A percentile compares a stretch with the other conserved stretches of the same genome.
Conservation (phyloP, 2,329 filamentous ascomycete species). For the Cladophialophora immunda region DNA sequence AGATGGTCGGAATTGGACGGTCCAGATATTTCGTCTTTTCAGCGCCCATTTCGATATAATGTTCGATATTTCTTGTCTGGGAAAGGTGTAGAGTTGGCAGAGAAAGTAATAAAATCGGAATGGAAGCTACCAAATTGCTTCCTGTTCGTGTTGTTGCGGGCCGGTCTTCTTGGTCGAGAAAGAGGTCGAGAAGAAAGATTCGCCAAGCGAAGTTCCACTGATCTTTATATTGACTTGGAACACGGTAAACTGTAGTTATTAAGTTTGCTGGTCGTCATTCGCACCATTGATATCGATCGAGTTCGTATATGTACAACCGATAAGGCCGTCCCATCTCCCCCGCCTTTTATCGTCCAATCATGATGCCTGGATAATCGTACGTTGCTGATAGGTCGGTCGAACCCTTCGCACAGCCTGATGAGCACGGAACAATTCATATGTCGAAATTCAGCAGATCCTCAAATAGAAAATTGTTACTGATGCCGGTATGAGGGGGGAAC, state of each 20-base stretch:
- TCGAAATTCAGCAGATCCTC: constrained; percentile 39
- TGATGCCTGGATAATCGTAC: constrained; percentile 26
- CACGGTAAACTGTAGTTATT: background rate
- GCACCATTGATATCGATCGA: background rate
- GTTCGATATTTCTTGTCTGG: background rate
- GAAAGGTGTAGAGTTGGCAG: background rate
- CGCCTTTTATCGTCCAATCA: constrained; percentile 31
- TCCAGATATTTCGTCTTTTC: constrained; percentile 41
- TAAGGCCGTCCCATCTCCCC: constrained; percentile 28
- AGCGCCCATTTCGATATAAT: constrained; percentile 18
- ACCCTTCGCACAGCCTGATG: constrained; percentile 23
- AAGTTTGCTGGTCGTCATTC: background rate
- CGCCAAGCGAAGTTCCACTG: background rate
- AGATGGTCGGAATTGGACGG: constrained; percentile 61
- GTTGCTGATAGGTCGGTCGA: constrained; percentile 4
- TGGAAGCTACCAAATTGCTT: background rate
- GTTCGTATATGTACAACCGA: constrained; percentile 14
- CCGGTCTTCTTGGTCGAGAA: background rate
- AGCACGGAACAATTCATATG: constrained; percentile 20
- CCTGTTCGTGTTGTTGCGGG: background rate
- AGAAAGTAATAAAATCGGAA: background rate
- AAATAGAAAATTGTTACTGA: constrained; percentile 40
- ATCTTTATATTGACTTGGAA: background rate
- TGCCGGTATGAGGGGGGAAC: constrained; percentile 38
- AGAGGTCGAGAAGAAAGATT: background rate